Base-by-base conservation (phyloP, 495 filamentous ascomycete species). In the Penicillium goetzii region DNA sequence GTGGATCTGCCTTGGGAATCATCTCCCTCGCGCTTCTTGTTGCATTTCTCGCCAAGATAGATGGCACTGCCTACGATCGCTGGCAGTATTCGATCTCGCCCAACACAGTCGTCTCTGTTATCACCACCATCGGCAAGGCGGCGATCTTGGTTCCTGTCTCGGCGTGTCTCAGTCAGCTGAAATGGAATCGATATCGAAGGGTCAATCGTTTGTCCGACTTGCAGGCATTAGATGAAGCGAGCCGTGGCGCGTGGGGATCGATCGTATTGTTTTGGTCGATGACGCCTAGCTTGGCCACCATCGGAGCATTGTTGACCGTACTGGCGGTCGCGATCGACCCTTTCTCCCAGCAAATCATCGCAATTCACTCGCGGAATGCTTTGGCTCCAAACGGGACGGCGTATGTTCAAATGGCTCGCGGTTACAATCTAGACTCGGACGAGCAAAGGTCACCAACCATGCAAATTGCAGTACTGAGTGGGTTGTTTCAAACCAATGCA, bases 11-110 rank as follows among this genome's bases (percentile, higher is more conserved):
- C 7, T 17, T 50, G 25, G 47, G 47, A 17, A 17, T 50, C 23
- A 50, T 50, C 25, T 50, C 47, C 11, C 47, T 50, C 5, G 47
- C 23, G 4, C 47, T 50, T 50, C 47, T 50, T 0, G 25, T 50
- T 50, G 47, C 47, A 17, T 50, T 50, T 15, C 25, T 50, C 25
- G 25, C 25, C 47, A 28, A 50, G 1, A 50, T 50, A 4, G 12
- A 50, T 50, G 47, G 47, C 7, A 50, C 47, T 15, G 47, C 41
- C 1, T 45, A 50, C 5, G 47, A 50, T 50, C 47, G 25, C 25
- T 50, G 47, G 47, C 47, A 50, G 30, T 50, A 50, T 4, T 50
- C 47, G 12, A 26, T 50, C 25, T 50, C 47, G 2, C 47, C 47
- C 4, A 50, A 50, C 25, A 17, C 25, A 23, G 47, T 50, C 25